Conservation (phyloP, 495 filamentous ascomycete genomes). For the Penicillium desertorum region DNA sequence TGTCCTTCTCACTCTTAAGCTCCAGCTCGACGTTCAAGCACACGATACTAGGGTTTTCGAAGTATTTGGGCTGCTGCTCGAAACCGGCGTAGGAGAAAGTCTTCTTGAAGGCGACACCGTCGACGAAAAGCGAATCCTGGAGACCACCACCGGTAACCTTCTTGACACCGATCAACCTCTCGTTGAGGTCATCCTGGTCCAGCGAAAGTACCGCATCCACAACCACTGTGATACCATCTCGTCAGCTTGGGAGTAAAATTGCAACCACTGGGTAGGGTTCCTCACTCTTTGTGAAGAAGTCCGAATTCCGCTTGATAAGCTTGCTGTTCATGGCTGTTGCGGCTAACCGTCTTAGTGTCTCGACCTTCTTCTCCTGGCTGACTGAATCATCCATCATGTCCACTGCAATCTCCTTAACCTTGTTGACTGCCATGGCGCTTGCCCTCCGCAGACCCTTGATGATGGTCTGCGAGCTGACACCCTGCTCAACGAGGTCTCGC, state of each 20-base stretch:
- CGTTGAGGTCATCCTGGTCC: constrained; percentile 95
- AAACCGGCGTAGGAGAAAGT: constrained; percentile 99
- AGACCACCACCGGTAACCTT: constrained; percentile 96
- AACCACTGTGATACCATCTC: constrained; percentile 65
- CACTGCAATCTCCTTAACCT: constrained; percentile 95
- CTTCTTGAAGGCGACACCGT: constrained; percentile 99
- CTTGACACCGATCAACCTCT: constrained; percentile 97
- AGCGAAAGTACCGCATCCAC: constrained; percentile 96
- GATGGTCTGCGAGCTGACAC: constrained; percentile 95
- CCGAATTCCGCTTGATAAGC: constrained; percentile 94
- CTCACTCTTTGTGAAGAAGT: constrained; percentile 96
- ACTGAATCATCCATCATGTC: constrained; percentile 57
- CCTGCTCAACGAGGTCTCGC: constrained; percentile 91
- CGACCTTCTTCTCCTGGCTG: constrained; percentile 78
- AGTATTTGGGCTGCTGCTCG: constrained; percentile 96
- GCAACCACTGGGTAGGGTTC: not conserved
- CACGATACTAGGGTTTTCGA: constrained; percentile 89
- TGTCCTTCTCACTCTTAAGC: constrained; percentile 98
- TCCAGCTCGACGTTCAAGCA: constrained; percentile 97
- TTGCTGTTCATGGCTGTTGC: constrained; percentile 99
- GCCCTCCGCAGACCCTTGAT: constrained; percentile 93
- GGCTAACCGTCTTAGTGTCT: constrained; percentile 85
- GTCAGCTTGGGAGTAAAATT: constrained; percentile 8
- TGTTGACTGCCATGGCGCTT: constrained; percentile 91
- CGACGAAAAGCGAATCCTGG: constrained; percentile 94